Conservation (phyloP, 495 filamentous ascomycete species). For the Pseudomonodictys pantanalensis region DNA sequence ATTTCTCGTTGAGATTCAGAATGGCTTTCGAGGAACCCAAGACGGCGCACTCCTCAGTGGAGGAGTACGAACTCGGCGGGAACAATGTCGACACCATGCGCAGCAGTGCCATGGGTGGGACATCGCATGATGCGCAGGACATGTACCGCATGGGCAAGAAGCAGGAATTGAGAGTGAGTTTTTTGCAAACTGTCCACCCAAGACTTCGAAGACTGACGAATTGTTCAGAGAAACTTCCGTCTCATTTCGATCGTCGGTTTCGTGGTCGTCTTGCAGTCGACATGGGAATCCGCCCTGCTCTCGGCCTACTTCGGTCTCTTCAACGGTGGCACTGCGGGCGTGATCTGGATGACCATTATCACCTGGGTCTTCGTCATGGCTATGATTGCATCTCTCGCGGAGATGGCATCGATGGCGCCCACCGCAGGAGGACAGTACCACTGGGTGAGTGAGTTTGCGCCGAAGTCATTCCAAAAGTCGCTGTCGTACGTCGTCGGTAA, state of each 20-base stretch:
- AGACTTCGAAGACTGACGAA: background rate
- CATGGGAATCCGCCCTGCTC: conserved; percentile 1
- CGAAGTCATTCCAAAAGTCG: conserved; percentile 38
- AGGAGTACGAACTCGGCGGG: background rate
- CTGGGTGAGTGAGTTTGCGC: conserved; percentile 46
- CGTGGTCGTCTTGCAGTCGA: background rate
- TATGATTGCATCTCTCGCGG: conserved; percentile 14
- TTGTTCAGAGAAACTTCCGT: conserved; percentile 11
- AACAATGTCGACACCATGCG: background rate
- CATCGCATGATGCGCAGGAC: conserved; percentile 5
- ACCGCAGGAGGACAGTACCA: conserved; percentile 42
- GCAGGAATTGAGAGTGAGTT: conserved; percentile 11
- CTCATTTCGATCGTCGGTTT: conserved; percentile 8
- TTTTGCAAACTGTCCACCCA: too few relatives aligned
- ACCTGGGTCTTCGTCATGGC: background rate
- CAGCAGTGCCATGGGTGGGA: background rate
- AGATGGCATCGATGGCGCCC: conserved; percentile 25
- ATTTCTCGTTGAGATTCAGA: background rate
- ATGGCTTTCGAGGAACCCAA: background rate
- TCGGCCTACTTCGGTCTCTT: conserved; percentile 2
- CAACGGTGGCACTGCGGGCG: conserved; percentile 22
- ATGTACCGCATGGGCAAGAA: conserved; percentile 31
- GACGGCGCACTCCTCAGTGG: background rate
- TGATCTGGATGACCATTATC: conserved; percentile 16
- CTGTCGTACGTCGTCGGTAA: conserved; percentile 45